Evolutionary conservation across 805 yeast species (phyloP).

Genomic region (Clavispora santaluciae): DNA sequence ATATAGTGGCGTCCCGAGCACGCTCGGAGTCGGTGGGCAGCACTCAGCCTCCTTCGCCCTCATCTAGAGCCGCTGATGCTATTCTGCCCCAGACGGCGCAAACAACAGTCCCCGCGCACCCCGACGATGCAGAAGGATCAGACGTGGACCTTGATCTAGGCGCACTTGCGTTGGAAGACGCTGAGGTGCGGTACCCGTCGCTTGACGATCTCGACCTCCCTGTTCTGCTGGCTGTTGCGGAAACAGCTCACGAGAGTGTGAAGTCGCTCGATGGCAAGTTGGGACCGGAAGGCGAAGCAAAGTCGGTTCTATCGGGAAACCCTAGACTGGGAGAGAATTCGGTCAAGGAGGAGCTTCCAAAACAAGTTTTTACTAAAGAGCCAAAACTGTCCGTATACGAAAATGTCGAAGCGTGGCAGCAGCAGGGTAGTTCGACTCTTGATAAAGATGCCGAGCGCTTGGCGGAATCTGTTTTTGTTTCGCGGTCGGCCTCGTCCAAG

Average conservation of each 20-base stretch:
- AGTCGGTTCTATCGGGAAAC: background rate
- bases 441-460: constrained; percentile 32
- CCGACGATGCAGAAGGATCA: constrained; percentile 1
- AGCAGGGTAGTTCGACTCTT: constrained; percentile 13
- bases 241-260: background rate
- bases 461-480: constrained; percentile 38
- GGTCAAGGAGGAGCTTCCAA: background rate
- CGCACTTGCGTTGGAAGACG: constrained; percentile 29
- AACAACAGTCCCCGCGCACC: background rate
- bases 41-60: background rate
- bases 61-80: background rate
- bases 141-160: constrained; percentile 11
- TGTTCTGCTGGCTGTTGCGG: background rate
- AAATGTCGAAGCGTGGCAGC: constrained; percentile 37
- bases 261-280: background rate
- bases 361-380: too few relatives aligned
- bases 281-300: background rate
- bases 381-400: constrained; percentile 10
- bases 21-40: background rate
- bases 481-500: constrained; percentile 8
- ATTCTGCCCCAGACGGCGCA: background rate
- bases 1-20: too few relatives aligned
- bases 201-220: constrained; percentile 28
- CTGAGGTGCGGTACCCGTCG: constrained; percentile 50
- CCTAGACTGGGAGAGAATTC: background rate